Conservation (phyloP, 257 asterid species). For the Plantago elongata region DNA sequence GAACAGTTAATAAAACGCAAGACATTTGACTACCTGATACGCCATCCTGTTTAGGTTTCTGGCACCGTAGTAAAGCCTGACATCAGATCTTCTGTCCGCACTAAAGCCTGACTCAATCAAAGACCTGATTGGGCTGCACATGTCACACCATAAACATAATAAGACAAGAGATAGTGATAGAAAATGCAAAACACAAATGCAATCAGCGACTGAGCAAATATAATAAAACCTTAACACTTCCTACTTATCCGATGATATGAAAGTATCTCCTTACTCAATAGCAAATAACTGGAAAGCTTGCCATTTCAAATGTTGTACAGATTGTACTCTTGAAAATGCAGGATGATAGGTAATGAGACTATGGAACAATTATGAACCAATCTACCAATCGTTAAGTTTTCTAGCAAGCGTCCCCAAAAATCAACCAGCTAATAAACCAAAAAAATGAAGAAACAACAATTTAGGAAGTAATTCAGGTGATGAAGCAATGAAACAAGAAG, state of each 20-base stretch:
- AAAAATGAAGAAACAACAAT: background rate
- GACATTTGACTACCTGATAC: conserved; percentile 51
- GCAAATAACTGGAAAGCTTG: too few species aligned
- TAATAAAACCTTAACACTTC: background rate
- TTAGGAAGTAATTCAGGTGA: background rate
- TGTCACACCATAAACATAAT: conserved; percentile 9
- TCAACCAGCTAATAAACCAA: too few species aligned
- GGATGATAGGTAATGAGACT: too few species aligned
- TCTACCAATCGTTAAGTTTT: too few species aligned
- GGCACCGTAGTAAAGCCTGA: conserved; percentile 91
- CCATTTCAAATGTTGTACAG: too few species aligned
- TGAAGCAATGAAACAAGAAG: conserved; percentile 1
- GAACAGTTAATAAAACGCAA: conserved; percentile 15
- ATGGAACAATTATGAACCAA: too few species aligned
- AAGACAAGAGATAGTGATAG: conserved; percentile 10
- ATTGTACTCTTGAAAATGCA: too few species aligned
- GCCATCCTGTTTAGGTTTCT: conserved; percentile 88
- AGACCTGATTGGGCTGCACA: conserved; percentile 80
- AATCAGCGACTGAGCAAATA: background rate
- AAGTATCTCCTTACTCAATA: too few species aligned
- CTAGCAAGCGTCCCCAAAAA: too few species aligned
- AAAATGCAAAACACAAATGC: conserved; percentile 5
- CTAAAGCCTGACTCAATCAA: conserved; percentile 75
- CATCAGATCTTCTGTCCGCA: conserved; percentile 76
- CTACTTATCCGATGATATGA: too few species aligned